Conservation (phyloP, 805 yeast species). For the Zygotorulaspora danielsina region DNA sequence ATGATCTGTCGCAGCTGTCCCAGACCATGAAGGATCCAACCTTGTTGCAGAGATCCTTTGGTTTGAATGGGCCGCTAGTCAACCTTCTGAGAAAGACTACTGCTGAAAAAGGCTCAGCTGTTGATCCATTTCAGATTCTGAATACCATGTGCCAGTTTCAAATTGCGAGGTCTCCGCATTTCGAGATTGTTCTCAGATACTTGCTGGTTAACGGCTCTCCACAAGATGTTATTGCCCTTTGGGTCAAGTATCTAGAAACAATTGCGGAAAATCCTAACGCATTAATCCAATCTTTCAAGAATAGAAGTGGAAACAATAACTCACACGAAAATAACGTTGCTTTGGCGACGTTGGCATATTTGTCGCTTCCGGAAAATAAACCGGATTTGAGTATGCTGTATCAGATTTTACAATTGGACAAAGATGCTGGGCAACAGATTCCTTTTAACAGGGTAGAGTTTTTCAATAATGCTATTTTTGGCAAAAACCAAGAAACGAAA, state of each 20-base stretch:
- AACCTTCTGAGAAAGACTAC: conserved; percentile 18
- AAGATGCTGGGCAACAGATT: conserved; percentile 9
- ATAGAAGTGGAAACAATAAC: conserved; percentile 11
- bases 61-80: conserved; percentile 18
- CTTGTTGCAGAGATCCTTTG: conserved; percentile 19
- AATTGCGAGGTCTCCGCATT: conserved; percentile 31
- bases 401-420: conserved; percentile 25
- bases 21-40: conserved; percentile 13
- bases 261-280: conserved; percentile 18
- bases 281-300: conserved; percentile 7
- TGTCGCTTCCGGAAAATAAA: conserved; percentile 21
- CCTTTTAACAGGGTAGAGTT: conserved; percentile 15
- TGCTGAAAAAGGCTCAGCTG: conserved; percentile 10
- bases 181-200: conserved; percentile 24
- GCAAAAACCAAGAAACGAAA: conserved; percentile 1
- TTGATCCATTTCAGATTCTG: conserved; percentile 30
- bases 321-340: conserved; percentile 23
- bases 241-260: conserved; percentile 30
- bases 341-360: conserved; percentile 26
- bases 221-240: conserved; percentile 32
- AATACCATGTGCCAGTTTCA: conserved; percentile 23
- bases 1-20: conserved; percentile 12
- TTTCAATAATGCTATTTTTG: conserved; percentile 2
- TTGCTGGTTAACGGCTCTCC: conserved; percentile 18
- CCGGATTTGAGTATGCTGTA: conserved; percentile 22